These are phyloP conservation scores for Sorghum bicolor DNA, from an alignment of 176 grass and related monocot species.

Conservation along the genomic window Sorghum_bicolor_NCBIv3 NC_012870.2:18510001-18510500, in stretches of 20 bases:
- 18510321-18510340: background rate
- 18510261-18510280: background rate
- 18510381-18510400: background rate
- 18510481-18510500: slow-evolving; percentile 87
- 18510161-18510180: background rate
- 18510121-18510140: background rate
- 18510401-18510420: background rate
- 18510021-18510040: background rate
- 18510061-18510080: background rate
- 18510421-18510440: slow-evolving; percentile 83
- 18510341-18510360: background rate
- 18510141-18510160: background rate
- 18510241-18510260: background rate
- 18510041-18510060: background rate
- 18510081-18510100: background rate
- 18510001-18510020: background rate
- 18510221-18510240: background rate
- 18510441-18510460: slow-evolving; percentile 82
- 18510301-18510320: background rate
- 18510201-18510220: background rate
- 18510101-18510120: background rate
- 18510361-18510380: background rate
- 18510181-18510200: background rate
- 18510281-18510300: background rate
- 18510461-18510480: slow-evolving; percentile 70